Conservation (phyloP, 441 rosid species). For the Metrosideros polymorpha region DNA sequence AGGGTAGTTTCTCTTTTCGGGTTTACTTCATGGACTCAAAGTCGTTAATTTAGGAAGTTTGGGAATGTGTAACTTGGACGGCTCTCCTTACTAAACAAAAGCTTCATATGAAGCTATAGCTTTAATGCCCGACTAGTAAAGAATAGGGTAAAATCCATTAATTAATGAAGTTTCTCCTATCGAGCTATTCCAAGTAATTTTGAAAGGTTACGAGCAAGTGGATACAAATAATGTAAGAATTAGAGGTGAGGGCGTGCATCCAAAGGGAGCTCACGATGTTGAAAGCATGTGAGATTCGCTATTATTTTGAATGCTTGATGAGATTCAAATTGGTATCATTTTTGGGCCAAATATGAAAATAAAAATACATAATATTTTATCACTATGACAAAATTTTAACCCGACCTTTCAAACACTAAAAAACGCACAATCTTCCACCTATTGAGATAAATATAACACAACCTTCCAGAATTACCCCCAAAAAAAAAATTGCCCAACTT, state of each 20-base stretch:
- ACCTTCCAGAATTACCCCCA: background rate
- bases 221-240: background rate
- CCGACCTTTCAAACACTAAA: background rate
- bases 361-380: background rate
- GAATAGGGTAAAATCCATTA: no score
- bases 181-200: background rate
- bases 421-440: background rate
- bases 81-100: background rate
- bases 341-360: background rate
- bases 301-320: background rate
- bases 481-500: background rate
- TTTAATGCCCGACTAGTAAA: no score
- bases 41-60: background rate
- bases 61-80: background rate
- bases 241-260: background rate
- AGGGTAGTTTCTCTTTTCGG: background rate
- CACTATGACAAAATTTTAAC: background rate
- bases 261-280: background rate
- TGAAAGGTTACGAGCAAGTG: background rate
- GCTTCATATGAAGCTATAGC: background rate
- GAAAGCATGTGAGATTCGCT: background rate
- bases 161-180: background rate
- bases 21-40: background rate
- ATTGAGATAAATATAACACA: background rate
- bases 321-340: background rate